Conservation (phyloP, 1,139 yeast species). For the Geotrichum klebahnii region DNA sequence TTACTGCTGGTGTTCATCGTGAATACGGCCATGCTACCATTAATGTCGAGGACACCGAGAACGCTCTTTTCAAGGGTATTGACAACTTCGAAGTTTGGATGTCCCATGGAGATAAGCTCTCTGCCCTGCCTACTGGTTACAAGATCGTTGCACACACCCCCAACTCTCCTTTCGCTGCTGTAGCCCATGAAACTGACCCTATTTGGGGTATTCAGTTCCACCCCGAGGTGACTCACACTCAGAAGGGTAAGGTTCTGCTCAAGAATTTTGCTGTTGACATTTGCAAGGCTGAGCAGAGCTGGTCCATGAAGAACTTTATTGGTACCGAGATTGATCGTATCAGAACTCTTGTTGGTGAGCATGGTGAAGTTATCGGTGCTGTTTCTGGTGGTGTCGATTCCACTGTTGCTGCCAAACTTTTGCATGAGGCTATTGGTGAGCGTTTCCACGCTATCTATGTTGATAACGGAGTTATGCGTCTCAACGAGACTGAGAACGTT, state of each 20-base stretch:
- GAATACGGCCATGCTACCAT: conserved; percentile 97
- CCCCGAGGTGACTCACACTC: conserved; percentile 97
- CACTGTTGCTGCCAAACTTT: conserved; percentile 96
- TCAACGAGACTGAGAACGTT: conserved; percentile 84
- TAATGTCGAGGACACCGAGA: conserved; percentile 61
- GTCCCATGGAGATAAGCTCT: conserved; percentile 98
- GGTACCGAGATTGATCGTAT: conserved; percentile 94
- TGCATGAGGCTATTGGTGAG: conserved; percentile 97
- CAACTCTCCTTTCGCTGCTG: conserved; percentile 94
- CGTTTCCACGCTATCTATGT: conserved; percentile 98
- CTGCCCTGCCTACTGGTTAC: conserved; percentile 85
- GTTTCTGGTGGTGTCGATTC: conserved; percentile 99
- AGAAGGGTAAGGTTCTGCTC: conserved; percentile 79
- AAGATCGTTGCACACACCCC: conserved; percentile 84
- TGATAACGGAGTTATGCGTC: conserved; percentile 96
- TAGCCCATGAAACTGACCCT: conserved; percentile 65
- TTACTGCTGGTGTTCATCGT: conserved; percentile 93
- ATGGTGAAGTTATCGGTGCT: conserved; percentile 98
- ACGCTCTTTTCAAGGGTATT: conserved; percentile 79
- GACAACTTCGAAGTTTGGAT: conserved; percentile 97
- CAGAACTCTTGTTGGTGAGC: conserved; percentile 86
- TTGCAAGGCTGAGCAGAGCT: conserved; percentile 80
- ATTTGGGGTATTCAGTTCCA: conserved; percentile 98
- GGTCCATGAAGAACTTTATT: conserved; percentile 98
- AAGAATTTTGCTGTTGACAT: conserved; percentile 89